Evolutionary conservation across 306 rosid genomes (phyloP), one percentile per base, ranked within the genome.

Genomic region (Vicia faba): DNA sequence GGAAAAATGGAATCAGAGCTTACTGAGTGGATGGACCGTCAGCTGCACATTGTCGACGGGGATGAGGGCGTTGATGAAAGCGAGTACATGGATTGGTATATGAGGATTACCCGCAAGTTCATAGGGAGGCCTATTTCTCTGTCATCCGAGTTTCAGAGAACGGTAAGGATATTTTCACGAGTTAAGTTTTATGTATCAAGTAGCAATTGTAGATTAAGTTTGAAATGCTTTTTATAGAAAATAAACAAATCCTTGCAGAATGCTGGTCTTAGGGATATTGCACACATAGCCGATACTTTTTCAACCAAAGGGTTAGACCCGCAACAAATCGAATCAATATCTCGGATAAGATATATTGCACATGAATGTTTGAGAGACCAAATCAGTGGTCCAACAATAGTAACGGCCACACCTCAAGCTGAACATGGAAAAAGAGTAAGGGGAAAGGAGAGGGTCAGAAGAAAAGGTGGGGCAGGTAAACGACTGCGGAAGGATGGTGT

Each of bases 71-170:
- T 79, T 3, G 95, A 95, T 68, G 97, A 90, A 84, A 79, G 77
- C 25, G 95, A 85, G 72, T 95, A 95, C 86, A 83, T 90, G 87
- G 97, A 85, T 29, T 95, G 99, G 99, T 95, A 84, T 82, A 51
- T 86, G 75, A 79, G 74, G 74, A 82, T 90, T 68, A 90, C 99
- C 31, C 99, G 99, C n/a, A 85, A 81, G 85, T 95, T 95, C 78
- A 83, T 95, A 4, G 99, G 99, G 72, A 86, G 99, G 83, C 99
- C 99, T 40, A 90, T 95, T 66, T 95, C 99, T 72, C 97, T 95
- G 56, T 90, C 99, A 2, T 79, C 97, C 0, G 99, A 95, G 89
- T 95, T 95, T 78, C 97, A 95, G 70, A 88, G 95, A 87, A 95
- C 99, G 75, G 99, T 95, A 90, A 85, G 90, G 43, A 79, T 69